Percentiles rank a stretch among this genome's conserved stretches.
These are phyloP conservation scores for Pisolithus tinctorius DNA, from an alignment of 768 basidiomycete species.

Conservation along the genomic window DNA sequence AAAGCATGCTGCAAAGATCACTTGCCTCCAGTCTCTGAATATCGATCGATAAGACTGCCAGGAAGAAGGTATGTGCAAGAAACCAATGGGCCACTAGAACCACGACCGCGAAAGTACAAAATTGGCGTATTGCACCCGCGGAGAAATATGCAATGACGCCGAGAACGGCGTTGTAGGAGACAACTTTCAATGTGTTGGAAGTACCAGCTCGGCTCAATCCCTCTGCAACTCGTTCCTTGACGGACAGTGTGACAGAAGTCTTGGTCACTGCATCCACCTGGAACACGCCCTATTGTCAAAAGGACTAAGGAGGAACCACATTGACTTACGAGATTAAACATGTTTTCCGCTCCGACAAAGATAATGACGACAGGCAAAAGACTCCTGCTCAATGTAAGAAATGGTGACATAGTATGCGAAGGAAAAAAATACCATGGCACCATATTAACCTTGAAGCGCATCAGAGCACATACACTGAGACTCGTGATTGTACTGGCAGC, in stretches of 20 bases:
- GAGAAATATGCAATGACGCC: slow-evolving; percentile 70
- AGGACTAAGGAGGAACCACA: slow-evolving; percentile 4
- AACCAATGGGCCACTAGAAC: slow-evolving; percentile 97
- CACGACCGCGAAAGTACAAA: slow-evolving; percentile 89
- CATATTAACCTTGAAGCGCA: slow-evolving; percentile 84
- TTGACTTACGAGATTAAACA: slow-evolving; percentile 79
- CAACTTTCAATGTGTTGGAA: slow-evolving; percentile 87
- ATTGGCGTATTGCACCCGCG: slow-evolving; percentile 80
- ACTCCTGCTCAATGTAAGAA: slow-evolving; percentile 47
- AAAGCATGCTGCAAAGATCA: slow-evolving; percentile 1
- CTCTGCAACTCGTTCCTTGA: slow-evolving; percentile 86
- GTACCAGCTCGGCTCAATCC: slow-evolving; percentile 87
- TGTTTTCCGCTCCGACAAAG: slow-evolving; percentile 95
- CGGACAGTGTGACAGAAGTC: slow-evolving; percentile 80
- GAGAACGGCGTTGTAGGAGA: slow-evolving; percentile 78
- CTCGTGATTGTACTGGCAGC: slow-evolving; percentile 90
- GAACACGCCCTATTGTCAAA: slow-evolving; percentile 19
- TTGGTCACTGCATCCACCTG: slow-evolving; percentile 80
- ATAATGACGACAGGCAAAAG: slow-evolving; percentile 89
- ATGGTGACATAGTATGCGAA: not conserved
- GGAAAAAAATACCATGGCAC: slow-evolving; percentile 65
- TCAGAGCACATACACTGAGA: slow-evolving; percentile 84
- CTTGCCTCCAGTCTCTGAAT: slow-evolving; percentile 83
- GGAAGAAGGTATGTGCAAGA: slow-evolving; percentile 91
- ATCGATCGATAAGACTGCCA: slow-evolving; percentile 93